phyloP scores from a whole-genome alignment of 306 rosid species.

The Senna siamea region DNA sequence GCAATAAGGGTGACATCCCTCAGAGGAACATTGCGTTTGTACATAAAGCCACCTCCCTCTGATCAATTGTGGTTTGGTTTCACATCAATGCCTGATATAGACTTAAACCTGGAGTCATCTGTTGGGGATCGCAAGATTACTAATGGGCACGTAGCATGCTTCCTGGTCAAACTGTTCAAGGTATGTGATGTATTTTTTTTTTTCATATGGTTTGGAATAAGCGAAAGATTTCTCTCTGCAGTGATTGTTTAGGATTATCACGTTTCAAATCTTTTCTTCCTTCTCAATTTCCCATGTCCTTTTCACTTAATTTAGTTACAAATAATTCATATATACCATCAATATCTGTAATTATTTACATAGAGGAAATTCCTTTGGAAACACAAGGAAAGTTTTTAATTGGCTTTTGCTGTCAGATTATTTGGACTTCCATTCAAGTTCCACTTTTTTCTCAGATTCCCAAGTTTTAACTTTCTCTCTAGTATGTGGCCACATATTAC shows the following conservation, averaged over 20 bases:
- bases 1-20: conserved; percentile 72
- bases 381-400: background rate
- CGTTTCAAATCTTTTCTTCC: conserved; percentile 23
- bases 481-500: background rate
- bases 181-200: conserved; percentile 48
- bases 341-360: background rate
- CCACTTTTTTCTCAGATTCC: background rate
- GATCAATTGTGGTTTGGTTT: conserved; percentile 90
- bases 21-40: conserved; percentile 84
- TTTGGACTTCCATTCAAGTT: conserved; percentile 17
- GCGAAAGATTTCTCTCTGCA: background rate
- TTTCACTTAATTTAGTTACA: conserved; percentile 1
- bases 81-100: conserved; percentile 91
- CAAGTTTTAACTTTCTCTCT: background rate
- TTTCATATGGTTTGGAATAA: conserved; percentile 25
- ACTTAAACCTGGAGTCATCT: conserved; percentile 77
- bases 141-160: conserved; percentile 60
- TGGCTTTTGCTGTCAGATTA: conserved; percentile 11
- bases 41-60: conserved; percentile 98
- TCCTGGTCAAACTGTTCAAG: conserved; percentile 76
- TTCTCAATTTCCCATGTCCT: conserved; percentile 1
- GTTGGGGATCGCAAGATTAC: conserved; percentile 84
- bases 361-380: conserved; percentile 1
- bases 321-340: conserved; percentile 7
- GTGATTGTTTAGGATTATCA: background rate